A percentile compares a stretch with the other conserved stretches of the same genome.
These are phyloP conservation scores for Pythium plurisporium DNA, from an alignment of 352 stramenopile genomes.

Conservation along the genomic window DNA sequence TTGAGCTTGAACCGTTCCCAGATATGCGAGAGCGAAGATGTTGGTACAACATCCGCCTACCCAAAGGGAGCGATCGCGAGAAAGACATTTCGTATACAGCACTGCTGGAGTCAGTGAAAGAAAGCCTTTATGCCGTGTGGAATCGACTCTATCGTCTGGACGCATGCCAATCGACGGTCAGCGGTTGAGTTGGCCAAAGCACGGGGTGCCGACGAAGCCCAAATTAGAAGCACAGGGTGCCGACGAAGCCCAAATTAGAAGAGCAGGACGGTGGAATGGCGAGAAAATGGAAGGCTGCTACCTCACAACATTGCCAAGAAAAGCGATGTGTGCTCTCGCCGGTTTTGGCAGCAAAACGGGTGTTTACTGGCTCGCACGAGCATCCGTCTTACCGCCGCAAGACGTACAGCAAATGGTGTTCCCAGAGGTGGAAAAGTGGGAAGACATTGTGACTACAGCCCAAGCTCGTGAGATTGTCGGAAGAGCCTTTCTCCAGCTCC, in stretches of 20 bases:
- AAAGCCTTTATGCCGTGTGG: neutral
- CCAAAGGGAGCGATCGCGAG: neutral
- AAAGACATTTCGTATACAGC: neutral
- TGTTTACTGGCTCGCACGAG: no score
- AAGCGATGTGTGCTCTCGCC: neutral
- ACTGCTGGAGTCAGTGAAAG: no score
- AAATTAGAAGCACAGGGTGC: neutral
- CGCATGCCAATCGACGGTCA: neutral
- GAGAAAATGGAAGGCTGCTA: conserved; percentile 8
- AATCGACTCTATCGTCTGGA: neutral
- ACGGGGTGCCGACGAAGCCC: neutral
- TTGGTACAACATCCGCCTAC: neutral
- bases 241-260: neutral
- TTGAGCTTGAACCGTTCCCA: neutral
- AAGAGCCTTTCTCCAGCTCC: no score
- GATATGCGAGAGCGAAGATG: neutral
- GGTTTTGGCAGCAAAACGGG: no score
- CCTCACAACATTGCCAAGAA: neutral
- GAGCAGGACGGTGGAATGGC: no score
- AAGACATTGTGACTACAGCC: no score
- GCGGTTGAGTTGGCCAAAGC: neutral
- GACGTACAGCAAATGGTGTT: no score
- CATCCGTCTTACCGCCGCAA: no score
- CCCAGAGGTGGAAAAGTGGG: no score
- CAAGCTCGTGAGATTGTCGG: no score